Evolutionary conservation across 2,329 filamentous ascomycete species (phyloP).

Genomic region (Didymella arachidicola): DNA sequence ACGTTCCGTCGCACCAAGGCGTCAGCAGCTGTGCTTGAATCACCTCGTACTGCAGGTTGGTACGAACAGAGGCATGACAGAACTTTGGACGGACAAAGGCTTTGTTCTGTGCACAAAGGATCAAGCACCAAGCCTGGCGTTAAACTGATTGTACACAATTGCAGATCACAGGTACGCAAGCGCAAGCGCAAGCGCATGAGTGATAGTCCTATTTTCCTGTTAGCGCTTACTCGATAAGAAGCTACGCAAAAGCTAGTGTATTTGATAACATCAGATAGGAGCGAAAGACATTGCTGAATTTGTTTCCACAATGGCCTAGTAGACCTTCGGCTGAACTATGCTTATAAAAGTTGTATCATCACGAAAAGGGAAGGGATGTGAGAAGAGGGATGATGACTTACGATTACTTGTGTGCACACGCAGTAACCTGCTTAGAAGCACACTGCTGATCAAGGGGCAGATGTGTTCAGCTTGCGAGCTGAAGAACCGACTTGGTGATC

Average conservation of each 20-base stretch:
- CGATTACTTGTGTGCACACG: slow-evolving; percentile 20
- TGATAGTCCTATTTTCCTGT: slow-evolving; percentile 3
- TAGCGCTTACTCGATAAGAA: slow-evolving; percentile 12
- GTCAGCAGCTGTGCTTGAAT: slow-evolving; percentile 24
- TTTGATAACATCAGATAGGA: slow-evolving; percentile 49
- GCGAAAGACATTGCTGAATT: slow-evolving; percentile 54
- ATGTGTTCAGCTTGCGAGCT: background rate
- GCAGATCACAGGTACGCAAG: background rate
- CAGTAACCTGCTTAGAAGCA: background rate
- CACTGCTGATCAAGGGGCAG: background rate
- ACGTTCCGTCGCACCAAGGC: slow-evolving; percentile 24
- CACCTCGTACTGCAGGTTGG: slow-evolving; percentile 17
- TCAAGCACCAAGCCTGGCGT: slow-evolving; percentile 2
- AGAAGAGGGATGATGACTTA: slow-evolving; percentile 30
- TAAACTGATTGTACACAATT: background rate
- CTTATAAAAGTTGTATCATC: slow-evolving; percentile 52
- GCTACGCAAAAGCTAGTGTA: background rate
- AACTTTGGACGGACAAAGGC: slow-evolving; percentile 21
- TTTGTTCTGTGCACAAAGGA: slow-evolving; percentile 12
- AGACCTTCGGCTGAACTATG: slow-evolving; percentile 56
- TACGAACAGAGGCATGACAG: slow-evolving; percentile 4
- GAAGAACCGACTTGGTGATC: background rate
- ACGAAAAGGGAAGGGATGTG: slow-evolving; percentile 30
- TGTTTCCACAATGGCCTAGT: slow-evolving; percentile 50
- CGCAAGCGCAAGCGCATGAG: background rate